These are phyloP conservation scores for Ceriops decandra DNA, from an alignment of 345 rosid species.

Conservation along the genomic window DNA sequence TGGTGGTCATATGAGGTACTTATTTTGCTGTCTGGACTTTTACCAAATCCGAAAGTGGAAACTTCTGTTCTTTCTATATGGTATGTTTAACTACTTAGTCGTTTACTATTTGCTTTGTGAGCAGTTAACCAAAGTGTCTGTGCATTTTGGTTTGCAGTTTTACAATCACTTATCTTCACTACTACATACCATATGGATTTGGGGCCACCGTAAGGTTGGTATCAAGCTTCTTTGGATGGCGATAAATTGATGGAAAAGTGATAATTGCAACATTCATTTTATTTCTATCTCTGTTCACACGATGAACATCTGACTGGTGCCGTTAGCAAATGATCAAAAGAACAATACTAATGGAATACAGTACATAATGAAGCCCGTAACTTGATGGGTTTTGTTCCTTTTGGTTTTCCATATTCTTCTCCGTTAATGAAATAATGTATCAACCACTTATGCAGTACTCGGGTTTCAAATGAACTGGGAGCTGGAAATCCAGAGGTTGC, in stretches of 20 bases:
- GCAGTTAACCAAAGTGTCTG: too few relatives aligned
- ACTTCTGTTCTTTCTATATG: background rate
- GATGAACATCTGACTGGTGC: too few relatives aligned
- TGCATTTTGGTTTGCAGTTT: background rate
- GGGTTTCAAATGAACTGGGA: constrained; percentile 52
- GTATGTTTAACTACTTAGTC: background rate
- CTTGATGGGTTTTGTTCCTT: too few relatives aligned
- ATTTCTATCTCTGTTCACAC: too few relatives aligned
- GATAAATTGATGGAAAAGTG: too few relatives aligned
- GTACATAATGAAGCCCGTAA: too few relatives aligned
- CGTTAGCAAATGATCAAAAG: too few relatives aligned
- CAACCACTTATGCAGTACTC: constrained; percentile 27
- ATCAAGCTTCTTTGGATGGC: too few relatives aligned
- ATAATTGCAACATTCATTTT: too few relatives aligned
- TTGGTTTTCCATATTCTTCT: background rate
- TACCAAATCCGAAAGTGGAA: constrained; percentile 5
- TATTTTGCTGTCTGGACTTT: constrained; percentile 2
- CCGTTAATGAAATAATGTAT: background rate
- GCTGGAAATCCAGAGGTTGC: constrained; percentile 47
- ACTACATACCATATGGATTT: background rate
- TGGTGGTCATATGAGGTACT: constrained; percentile 12
- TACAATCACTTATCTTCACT: background rate
- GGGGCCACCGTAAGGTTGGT: constrained; percentile 11
- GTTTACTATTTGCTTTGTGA: background rate
- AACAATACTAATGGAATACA: too few relatives aligned